A percentile compares a stretch with the other conserved stretches of the same genome.
Conservation (phyloP, 2,329 filamentous ascomycete species). For the Xylaria sp. region DNA sequence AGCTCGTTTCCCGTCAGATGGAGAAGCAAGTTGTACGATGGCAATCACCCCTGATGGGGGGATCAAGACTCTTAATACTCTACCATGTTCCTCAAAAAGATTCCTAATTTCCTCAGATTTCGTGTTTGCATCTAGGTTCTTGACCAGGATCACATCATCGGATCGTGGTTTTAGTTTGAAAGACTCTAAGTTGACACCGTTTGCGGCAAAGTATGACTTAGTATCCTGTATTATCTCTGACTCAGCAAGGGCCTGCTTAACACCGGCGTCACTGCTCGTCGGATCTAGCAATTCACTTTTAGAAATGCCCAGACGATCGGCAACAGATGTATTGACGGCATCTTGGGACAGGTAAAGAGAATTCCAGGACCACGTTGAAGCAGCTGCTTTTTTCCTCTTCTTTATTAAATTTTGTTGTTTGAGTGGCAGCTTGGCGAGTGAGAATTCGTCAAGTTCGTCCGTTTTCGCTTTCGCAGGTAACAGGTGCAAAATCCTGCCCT, state of each 20-base stretch:
- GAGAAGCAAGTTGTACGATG: slow-evolving; percentile 86
- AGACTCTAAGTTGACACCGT: slow-evolving; percentile 90
- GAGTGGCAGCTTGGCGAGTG: slow-evolving; percentile 87
- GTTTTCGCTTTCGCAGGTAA: slow-evolving; percentile 85
- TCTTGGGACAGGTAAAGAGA: slow-evolving; percentile 99
- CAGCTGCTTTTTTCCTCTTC: slow-evolving; percentile 81
- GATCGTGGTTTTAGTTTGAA: slow-evolving; percentile 88
- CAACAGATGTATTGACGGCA: slow-evolving; percentile 90
- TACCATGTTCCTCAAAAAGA: slow-evolving; percentile 86
- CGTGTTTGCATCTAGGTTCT: slow-evolving; percentile 91
- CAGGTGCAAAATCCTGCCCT: slow-evolving; percentile 91
- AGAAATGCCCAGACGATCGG: slow-evolving; percentile 84
- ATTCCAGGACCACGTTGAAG: slow-evolving; percentile 93
- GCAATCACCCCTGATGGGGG: slow-evolving; percentile 93
- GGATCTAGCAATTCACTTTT: slow-evolving; percentile 94
- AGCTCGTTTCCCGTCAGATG: slow-evolving; percentile 82
- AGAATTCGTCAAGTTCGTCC: slow-evolving; percentile 86
- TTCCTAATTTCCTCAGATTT: slow-evolving; percentile 80
- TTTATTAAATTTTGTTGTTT: slow-evolving; percentile 95
- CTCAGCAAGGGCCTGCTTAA: slow-evolving; percentile 97
- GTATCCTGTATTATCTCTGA: slow-evolving; percentile 96
- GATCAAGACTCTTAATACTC: slow-evolving; percentile 85
- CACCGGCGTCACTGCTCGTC: slow-evolving; percentile 91
- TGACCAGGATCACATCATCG: slow-evolving; percentile 88
- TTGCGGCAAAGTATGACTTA: slow-evolving; percentile 86